Evolutionary conservation across 2,329 filamentous ascomycete species (phyloP).

Genomic region (Lecanicillium sp.): DNA sequence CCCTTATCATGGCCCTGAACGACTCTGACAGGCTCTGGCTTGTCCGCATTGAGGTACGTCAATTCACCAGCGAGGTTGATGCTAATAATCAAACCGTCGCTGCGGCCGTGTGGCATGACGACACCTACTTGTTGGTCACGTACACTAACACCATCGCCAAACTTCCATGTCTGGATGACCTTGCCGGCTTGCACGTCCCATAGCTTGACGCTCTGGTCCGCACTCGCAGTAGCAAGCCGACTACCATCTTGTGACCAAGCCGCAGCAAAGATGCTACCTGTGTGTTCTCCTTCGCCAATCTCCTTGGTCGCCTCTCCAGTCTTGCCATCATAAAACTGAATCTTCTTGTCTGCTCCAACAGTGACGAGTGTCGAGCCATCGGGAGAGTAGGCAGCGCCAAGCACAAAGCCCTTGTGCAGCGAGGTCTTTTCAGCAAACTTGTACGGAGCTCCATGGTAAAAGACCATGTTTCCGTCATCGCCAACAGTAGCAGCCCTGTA

Average conservation of each 20-base stretch:
- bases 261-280: slow-evolving; percentile 84
- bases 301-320: slow-evolving; percentile 74
- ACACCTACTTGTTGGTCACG: slow-evolving; percentile 90
- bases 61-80: slow-evolving; percentile 82
- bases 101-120: slow-evolving; percentile 75
- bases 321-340: slow-evolving; percentile 95
- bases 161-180: slow-evolving; percentile 71
- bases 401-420: slow-evolving; percentile 82
- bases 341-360: slow-evolving; percentile 84
- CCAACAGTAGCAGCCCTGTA: slow-evolving; percentile 83
- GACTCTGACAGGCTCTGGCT: slow-evolving; percentile 57
- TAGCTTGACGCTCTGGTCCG: slow-evolving; percentile 87
- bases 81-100: slow-evolving; percentile 82
- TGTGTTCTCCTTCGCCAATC: slow-evolving; percentile 79
- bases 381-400: slow-evolving; percentile 81
- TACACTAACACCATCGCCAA: slow-evolving; percentile 72
- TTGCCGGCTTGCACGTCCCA: slow-evolving; percentile 84
- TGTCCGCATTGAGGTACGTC: slow-evolving; percentile 75
- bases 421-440: slow-evolving; percentile 84
- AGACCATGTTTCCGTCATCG: slow-evolving; percentile 83
- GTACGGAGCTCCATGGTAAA: slow-evolving; percentile 90
- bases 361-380: slow-evolving; percentile 77
- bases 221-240: slow-evolving; percentile 81
- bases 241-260: slow-evolving; percentile 85
- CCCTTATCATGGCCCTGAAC: slow-evolving; percentile 87